Base-by-base conservation (phyloP, 306 rosid genomes). In the Sicyos edulis region DNA sequence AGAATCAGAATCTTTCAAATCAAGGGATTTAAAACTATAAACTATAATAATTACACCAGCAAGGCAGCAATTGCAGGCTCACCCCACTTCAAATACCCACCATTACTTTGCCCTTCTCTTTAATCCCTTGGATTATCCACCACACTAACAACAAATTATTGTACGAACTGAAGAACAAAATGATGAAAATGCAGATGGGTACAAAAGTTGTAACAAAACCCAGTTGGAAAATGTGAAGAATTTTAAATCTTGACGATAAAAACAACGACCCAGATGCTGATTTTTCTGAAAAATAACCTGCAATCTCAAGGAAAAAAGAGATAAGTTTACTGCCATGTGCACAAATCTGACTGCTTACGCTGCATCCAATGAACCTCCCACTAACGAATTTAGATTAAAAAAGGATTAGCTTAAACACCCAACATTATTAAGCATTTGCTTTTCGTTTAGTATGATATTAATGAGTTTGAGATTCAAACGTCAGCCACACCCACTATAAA, bases 1-100 rank as follows among this genome's bases (percentile, higher is more conserved):
- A 13, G 53, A 49, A 81, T 81, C 80, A 76, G 83, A 84, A 79
- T 81, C 80, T 54, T 68, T 74, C 42, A 8, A 49, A 76, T 62
- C 40, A 72, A 64, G 1, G 29, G 63, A 42, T 5, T 20, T 1
- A 63, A 26, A 66, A 56, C 20, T 4, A 73, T 19, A 21, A 21
- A 53, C 58, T 26, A 42, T 26, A 42, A 24, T 19, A 26, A 49
- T 34, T 37, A 32, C 52, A 29, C 52, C 7, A 22, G 61, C 53
- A 58, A 10, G 17, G 37, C 7, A 22, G 61, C 53, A 58, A 10
- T 47, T 19, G 32, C 59, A 51, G 65, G 59, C 32, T 42, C 62
- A 63, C 47, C 70, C 75, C 79, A 55, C 55, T 59, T 67, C 54
- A 51, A 51, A 70, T 72, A 19, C 79, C 70, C 37, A 70, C 70